Evolutionary conservation across 768 basidiomycete species (phyloP).

Genomic region (Neoboletus brunneissimus): DNA sequence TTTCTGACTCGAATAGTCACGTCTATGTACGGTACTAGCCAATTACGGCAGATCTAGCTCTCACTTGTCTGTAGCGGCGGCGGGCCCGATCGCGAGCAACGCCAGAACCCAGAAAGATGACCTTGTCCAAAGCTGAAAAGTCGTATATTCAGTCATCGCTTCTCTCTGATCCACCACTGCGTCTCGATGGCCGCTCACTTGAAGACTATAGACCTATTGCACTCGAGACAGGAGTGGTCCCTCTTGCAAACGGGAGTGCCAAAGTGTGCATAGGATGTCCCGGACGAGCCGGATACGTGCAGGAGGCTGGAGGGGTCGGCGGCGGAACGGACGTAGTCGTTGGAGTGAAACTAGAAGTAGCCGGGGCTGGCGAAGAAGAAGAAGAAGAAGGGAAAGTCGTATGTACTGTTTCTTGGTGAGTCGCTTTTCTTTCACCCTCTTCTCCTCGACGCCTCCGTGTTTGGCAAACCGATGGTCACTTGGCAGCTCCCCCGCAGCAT

Average conservation of each 20-base stretch:
- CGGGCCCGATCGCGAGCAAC: too few relatives aligned
- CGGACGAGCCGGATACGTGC: conserved; percentile 66
- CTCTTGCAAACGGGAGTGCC: conserved; percentile 84
- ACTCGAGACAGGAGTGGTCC: conserved; percentile 75
- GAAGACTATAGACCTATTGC: conserved; percentile 65
- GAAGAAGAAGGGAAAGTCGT: conserved; percentile 62
- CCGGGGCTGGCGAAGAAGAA: conserved; percentile 45
- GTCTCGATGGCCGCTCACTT: conserved; percentile 71
- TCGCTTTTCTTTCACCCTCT: conserved; percentile 13
- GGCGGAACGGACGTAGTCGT: conserved; percentile 78
- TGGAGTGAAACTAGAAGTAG: conserved; percentile 78
- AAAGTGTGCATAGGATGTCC: conserved; percentile 65
- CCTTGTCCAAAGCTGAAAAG: conserved; percentile 73
- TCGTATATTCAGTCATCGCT: conserved; percentile 72
- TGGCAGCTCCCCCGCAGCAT: conserved; percentile 74
- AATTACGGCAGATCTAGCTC: too few relatives aligned
- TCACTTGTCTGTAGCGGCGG: too few relatives aligned
- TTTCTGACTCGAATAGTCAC: too few relatives aligned
- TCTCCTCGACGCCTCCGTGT: background rate
- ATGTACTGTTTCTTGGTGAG: conserved; percentile 77
- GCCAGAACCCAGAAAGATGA: too few relatives aligned
- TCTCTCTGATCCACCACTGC: conserved; percentile 55
- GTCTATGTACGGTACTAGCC: too few relatives aligned
- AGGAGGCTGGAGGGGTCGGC: conserved; percentile 74
- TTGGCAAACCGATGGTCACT: conserved; percentile 28